These are phyloP conservation scores for Acanthamoeba comandoni DNA, from an alignment of 208 protist genomes.

Conservation along the genomic window DNA sequence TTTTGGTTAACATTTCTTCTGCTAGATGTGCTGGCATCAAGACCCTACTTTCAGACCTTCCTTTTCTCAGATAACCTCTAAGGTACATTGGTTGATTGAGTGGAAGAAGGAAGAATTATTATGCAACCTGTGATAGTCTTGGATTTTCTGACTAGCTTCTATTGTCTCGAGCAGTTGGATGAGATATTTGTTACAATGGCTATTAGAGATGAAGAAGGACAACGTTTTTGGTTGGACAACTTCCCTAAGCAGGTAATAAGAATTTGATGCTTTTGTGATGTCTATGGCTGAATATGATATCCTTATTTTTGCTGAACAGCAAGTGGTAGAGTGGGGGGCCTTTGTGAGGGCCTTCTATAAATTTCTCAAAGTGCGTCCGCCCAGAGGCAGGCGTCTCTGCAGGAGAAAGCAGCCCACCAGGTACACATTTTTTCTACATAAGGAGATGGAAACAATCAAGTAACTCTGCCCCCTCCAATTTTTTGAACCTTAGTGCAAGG, in stretches of 20 bases:
- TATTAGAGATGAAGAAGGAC: slow-evolving; percentile 51
- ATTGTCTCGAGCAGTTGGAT: not conserved
- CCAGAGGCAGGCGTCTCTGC: slow-evolving; percentile 28
- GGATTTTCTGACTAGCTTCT: not conserved
- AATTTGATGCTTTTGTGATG: not conserved
- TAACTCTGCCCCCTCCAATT: not conserved
- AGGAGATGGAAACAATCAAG: not conserved
- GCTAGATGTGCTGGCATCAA: slow-evolving; percentile 52
- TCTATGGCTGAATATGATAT: not conserved
- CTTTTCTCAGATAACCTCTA: slow-evolving; percentile 31
- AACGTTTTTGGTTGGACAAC: slow-evolving; percentile 65
- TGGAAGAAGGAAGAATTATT: not conserved
- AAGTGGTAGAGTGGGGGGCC: slow-evolving; percentile 46
- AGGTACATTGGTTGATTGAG: not conserved
- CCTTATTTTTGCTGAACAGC: slow-evolving; percentile 24
- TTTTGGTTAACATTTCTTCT: not conserved
- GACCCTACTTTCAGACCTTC: not conserved
- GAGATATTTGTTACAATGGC: slow-evolving; percentile 65
- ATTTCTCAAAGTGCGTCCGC: slow-evolving; percentile 56
- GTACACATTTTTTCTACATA: not conserved
- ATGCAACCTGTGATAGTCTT: not conserved
- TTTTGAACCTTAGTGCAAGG: not conserved
- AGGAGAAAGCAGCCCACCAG: slow-evolving; percentile 14
- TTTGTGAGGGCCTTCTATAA: slow-evolving; percentile 58
- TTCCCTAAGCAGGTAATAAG: slow-evolving; percentile 42